Conservation (phyloP, 1,284 basidiomycete species). For the Rhodotorula sp. region DNA sequence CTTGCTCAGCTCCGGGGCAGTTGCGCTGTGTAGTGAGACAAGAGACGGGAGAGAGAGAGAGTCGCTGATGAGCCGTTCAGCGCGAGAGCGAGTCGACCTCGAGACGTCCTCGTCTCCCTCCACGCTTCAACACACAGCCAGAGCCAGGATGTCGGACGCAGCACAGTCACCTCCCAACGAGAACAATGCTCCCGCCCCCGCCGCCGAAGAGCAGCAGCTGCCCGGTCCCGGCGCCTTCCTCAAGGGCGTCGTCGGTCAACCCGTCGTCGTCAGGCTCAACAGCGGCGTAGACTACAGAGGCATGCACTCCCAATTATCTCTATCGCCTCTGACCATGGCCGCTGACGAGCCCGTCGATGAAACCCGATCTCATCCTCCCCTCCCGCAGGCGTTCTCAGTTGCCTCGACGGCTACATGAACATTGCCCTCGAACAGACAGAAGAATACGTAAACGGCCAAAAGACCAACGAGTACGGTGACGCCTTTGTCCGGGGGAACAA, state of each 20-base stretch:
- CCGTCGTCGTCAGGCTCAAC: conserved; percentile 88
- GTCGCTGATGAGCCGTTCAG: background rate
- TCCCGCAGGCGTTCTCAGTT: conserved; percentile 77
- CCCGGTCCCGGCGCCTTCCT: conserved; percentile 42
- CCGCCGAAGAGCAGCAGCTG: conserved; percentile 7
- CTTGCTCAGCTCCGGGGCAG: too few relatives aligned
- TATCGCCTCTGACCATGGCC: too few relatives aligned
- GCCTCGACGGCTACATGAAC: conserved; percentile 92
- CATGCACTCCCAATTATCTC: too few relatives aligned
- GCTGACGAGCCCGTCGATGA: too few relatives aligned
- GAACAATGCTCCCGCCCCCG: background rate
- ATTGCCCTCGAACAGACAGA: conserved; percentile 96
- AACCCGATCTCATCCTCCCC: background rate
- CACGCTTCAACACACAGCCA: background rate
- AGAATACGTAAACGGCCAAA: conserved; percentile 87
- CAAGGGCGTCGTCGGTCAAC: conserved; percentile 77
- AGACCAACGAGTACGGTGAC: conserved; percentile 64
- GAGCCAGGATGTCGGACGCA: background rate
- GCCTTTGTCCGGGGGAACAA: conserved; percentile 76
- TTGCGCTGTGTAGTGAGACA: too few relatives aligned
- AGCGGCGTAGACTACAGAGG: conserved; percentile 95
- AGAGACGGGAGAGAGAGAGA: background rate
- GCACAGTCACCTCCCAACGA: background rate
- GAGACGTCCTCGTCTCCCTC: too few relatives aligned
- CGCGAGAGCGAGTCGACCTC: too few relatives aligned